A percentile compares a stretch with the other conserved stretches of the same genome.
Conservation (phyloP, 257 asterid genomes). For the Schizonepeta tenuifolia region DNA sequence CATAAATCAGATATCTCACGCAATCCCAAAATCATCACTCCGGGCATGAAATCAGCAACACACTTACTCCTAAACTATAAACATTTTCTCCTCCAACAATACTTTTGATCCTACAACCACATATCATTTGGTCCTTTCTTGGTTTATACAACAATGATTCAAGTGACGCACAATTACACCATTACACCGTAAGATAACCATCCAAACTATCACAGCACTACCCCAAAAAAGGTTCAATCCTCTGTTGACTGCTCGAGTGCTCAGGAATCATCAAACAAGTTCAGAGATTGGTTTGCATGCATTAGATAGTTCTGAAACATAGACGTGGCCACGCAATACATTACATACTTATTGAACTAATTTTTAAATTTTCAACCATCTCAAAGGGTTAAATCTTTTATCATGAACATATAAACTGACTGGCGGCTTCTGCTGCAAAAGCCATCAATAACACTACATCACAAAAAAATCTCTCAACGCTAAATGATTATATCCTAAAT, state of each 20-base stretch:
- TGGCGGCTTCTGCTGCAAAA: not conserved
- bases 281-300: not conserved
- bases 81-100: constrained; percentile 1
- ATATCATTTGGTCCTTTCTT: not conserved
- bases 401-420: not conserved
- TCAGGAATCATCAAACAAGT: constrained; percentile 6
- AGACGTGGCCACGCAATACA: not conserved
- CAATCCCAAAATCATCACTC: not conserved
- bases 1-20: not conserved
- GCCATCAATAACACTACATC: not conserved
- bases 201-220: constrained; percentile 3
- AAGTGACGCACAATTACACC: not conserved
- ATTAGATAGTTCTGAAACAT: not conserved
- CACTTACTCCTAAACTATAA: not conserved
- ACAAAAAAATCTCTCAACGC: not conserved
- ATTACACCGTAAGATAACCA: not conserved
- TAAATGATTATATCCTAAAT: constrained; percentile 8
- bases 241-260: not conserved
- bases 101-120: not conserved
- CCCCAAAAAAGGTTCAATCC: not conserved
- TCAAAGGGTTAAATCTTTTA: not conserved
- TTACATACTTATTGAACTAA: not conserved
- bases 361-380: not conserved
- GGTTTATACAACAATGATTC: not conserved
- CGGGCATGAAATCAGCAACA: not conserved